phyloP scores from a whole-genome alignment of 2,329 filamentous ascomycete species.

The Exophiala viscosa region DNA sequence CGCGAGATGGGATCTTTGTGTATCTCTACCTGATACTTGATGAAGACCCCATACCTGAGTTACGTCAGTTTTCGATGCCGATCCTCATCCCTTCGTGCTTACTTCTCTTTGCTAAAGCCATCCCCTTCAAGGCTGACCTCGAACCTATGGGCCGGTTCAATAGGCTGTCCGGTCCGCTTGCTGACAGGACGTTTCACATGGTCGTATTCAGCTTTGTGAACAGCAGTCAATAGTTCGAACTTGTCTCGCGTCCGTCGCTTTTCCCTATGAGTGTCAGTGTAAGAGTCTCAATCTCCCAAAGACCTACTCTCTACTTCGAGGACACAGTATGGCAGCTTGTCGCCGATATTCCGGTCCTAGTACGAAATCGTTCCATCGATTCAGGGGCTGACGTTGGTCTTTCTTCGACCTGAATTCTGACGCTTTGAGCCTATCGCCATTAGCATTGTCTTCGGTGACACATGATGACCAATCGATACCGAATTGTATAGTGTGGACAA shows the following conservation, averaged over 20 bases:
- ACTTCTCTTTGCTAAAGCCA: slow-evolving; percentile 46
- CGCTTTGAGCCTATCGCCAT: slow-evolving; percentile 38
- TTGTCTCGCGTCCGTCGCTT: slow-evolving; percentile 41
- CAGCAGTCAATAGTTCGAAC: slow-evolving; percentile 41
- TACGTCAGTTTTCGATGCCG: not conserved
- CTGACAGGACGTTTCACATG: slow-evolving; percentile 43
- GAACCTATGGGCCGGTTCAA: slow-evolving; percentile 49
- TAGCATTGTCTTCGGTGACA: not conserved
- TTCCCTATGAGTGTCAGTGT: slow-evolving; percentile 34
- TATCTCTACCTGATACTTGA: slow-evolving; percentile 45
- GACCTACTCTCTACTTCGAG: slow-evolving; percentile 43
- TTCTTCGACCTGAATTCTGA: slow-evolving; percentile 41
- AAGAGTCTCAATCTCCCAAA: not conserved
- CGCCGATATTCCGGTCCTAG: slow-evolving; percentile 47
- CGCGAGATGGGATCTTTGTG: slow-evolving; percentile 44
- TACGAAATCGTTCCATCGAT: slow-evolving; percentile 47
- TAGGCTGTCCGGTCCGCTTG: slow-evolving; percentile 40
- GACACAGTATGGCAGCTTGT: slow-evolving; percentile 44
- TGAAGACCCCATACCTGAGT: slow-evolving; percentile 43
- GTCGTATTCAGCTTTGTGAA: slow-evolving; percentile 45
- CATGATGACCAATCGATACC: slow-evolving; percentile 30
- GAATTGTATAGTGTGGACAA: slow-evolving; percentile 72
- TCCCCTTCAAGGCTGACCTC: slow-evolving; percentile 48
- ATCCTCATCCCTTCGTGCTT: slow-evolving; percentile 14
- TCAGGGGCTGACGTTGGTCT: slow-evolving; percentile 47